A percentile compares a stretch with the other conserved stretches of the same genome.
Evolutionary conservation across 495 filamentous ascomycete genomes (phyloP).

Genomic region (Pyrenula massariospora): DNA sequence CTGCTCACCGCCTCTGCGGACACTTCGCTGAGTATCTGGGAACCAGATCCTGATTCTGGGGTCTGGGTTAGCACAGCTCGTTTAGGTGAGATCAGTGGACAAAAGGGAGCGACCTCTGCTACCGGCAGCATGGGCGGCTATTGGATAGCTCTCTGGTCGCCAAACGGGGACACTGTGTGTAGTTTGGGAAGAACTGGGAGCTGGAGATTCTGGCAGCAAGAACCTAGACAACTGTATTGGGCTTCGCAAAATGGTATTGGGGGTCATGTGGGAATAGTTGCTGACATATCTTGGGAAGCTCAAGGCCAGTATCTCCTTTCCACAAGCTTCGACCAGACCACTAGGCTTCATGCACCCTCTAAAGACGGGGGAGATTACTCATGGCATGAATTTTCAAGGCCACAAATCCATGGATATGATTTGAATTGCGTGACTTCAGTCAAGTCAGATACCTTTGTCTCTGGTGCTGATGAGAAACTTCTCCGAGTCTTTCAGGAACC

Average conservation of each 20-base stretch:
- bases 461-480: conserved; percentile 96
- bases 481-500: conserved; percentile 91
- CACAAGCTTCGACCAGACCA: conserved; percentile 87
- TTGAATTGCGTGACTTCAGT: conserved; percentile 84
- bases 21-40: conserved; percentile 89
- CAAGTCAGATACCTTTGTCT: conserved; percentile 62
- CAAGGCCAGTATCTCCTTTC: conserved; percentile 78
- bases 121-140: conserved; percentile 93
- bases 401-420: conserved; percentile 97
- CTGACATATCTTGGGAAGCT: conserved; percentile 72
- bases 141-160: conserved; percentile 92
- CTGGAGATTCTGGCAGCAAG: conserved; percentile 72
- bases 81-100: conserved; percentile 83
- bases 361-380: conserved; percentile 32
- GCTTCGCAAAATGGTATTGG: conserved; percentile 62
- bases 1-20: conserved; percentile 90
- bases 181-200: conserved; percentile 85
- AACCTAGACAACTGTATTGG: conserved; percentile 52
- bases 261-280: conserved; percentile 72
- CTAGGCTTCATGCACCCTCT: conserved; percentile 61
- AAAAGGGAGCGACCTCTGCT: conserved; percentile 90
- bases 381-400: conserved; percentile 94
- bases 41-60: conserved; percentile 66
- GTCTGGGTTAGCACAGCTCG: conserved; percentile 79
- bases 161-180: conserved; percentile 57